Base-by-base conservation (phyloP, 2,329 filamentous ascomycete genomes). In the Calonectria pteridis region DNA sequence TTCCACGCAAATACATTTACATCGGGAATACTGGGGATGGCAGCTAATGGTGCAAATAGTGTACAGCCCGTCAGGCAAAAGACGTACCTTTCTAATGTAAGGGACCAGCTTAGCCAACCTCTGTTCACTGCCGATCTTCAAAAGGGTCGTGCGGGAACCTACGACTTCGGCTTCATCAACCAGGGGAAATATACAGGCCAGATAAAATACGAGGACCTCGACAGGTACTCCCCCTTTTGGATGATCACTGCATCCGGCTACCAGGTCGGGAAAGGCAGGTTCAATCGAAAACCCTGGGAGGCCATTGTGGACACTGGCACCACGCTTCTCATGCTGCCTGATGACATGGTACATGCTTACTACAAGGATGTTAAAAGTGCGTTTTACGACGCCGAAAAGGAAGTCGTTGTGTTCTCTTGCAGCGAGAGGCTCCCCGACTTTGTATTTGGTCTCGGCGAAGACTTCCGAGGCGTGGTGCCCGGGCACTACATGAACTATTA, bases 161-260 rank as follows among this genome's bases (percentile, higher is more conserved):
- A 95, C 84, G 92, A 95, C 81, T 96, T 96, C 79, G 94, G 94
- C 74, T 88, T 84, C 78, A 92, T 96, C 79, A 93, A 96, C 81
- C 81, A 79, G 1, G 85, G 84, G 70, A 91, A 93, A 79, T 94
- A 93, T 82, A 86, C 82, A 2, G 94, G 93, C 43, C 78, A 88
- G 6, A 88, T 96, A 78, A 84, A 87, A 26, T 94, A 91, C 81
- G 87, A 92, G 28, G 85, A 89, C 11, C 87, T 95, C 74, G 90
- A 94, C 81, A 88, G 76, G 77, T 86, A 85, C 55, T 81, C 90
- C 10, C 92, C 93, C 13, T 93, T 89, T 85, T 94, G 93, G 93
- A 84, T 86, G 53, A 93, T 94, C 85, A 84, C 71, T 4, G 67
- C 79, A 13, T 65, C 67, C 13, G 78, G 78, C 9, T 79, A 76